Base-by-base conservation (phyloP, 2,329 filamentous ascomycete species). In the Penicillium olsonii region DNA sequence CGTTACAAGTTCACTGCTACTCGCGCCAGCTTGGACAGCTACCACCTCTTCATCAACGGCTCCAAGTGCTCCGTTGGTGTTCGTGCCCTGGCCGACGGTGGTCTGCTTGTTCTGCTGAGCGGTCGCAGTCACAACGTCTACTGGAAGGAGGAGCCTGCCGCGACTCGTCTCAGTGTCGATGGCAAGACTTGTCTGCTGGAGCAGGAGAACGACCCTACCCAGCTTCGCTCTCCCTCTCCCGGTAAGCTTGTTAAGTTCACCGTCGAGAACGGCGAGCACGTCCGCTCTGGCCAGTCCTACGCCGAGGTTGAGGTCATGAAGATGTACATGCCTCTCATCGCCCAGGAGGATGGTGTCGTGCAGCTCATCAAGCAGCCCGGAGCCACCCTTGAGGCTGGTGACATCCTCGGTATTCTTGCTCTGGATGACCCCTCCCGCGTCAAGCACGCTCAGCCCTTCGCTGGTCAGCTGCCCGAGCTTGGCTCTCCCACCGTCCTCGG, bases 221-320 rank as follows among this genome's bases (percentile, higher is more conserved):
- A 99, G 75, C 85, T 99, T 43, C 87, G 94, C 61, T 92, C 92
- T 3, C 94, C 94, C 35, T 95, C 89, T 55, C 94, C 94, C 39
- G 94, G 94, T 72, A 99, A 99, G 79, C 87, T 99, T 29, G 92
- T 99, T 77, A 96, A 96, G 77, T 99, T 94, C 75, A 88, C 90
- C 1, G 89, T 99, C 2, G 94, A 96, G 72, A 97, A 95, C 66
- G 94, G 94, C 53, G 83, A 91, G 61, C 94, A 99, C 70, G 85
- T 99, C 73, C 87, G 84, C 72, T 90, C 95, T 62, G 92, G 92
- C 49, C 89, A 97, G 73, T 80, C 92, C 27, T 99, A 91, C 67
- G 94, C 94, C 48, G 94, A 99, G 73, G 92, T 99, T 34, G 94
- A 99, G 76, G 94, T 99, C 75, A 99, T 99, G 94, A 99, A 99